Evolutionary conservation across 1,139 yeast species (phyloP), one percentile per base, ranked within the genome.

Genomic region (Lodderomyces pseudojiufengensis): DNA sequence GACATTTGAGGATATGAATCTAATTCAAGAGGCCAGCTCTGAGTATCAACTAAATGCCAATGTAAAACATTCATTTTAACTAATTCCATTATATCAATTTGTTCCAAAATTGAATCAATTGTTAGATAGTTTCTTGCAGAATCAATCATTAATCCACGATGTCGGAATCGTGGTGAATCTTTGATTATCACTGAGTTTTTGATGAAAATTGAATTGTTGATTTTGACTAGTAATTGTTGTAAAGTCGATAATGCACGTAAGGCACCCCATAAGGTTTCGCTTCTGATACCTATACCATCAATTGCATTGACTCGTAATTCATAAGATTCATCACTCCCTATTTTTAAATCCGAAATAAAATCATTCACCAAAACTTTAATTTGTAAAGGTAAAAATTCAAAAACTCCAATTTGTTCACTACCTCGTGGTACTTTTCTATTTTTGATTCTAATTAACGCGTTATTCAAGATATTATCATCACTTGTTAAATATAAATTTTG

Each of bases 31-130:
- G 78, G 76, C 77, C 77, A 71, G 23, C 73, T 63, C 40, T 66
- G 73, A 7, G 73, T 44, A 43, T 71, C 78, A 8, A 55, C 58
- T 14, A 70, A 43, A 45, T 71, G 78, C 73, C 74, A 69, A 43
- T 71, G 78, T 31, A 71, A 55, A 1, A 59, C 53, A 43, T 71
- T 71, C 54, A 72, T 47, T 49, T 71, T 72, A 7, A 62, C 40
- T 30, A 65, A 50, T 2, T 71, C 51, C 73, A 71, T 63, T 14
- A 67, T 52, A 36, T 70, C 76, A 34, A 71, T 55, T 43, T 70
- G 70, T 24, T 64, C 58, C 31, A 54, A 43, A 12, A 71, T 53
- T 5, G 59, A 49, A 4, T 52, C 50, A 10, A 59, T 43, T 5
- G 57, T 39, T 22, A 69, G 46, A 45, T 55, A 72, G 46, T 71